These are phyloP conservation scores for Calonectria hawksworthii DNA, from an alignment of 2,329 filamentous ascomycete species.

Conservation along the genomic window DNA sequence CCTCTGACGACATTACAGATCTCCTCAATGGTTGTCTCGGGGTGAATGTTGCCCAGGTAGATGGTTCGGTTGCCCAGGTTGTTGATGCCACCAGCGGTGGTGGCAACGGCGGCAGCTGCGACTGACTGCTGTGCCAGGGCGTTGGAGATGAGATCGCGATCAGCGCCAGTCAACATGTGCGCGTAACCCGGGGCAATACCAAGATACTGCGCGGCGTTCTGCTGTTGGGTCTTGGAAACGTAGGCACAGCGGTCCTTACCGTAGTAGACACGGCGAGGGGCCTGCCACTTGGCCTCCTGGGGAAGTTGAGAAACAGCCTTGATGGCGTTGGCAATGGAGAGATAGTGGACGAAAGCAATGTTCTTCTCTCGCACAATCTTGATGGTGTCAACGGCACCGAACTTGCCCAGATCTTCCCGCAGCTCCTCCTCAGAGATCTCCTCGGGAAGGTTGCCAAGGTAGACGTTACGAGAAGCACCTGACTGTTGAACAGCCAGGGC, in stretches of 20 bases:
- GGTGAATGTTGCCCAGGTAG: constrained; percentile 98
- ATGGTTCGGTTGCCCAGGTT: constrained; percentile 98
- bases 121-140: constrained; percentile 98
- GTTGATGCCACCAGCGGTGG: constrained; percentile 95
- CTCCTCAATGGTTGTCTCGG: constrained; percentile 98
- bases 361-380: constrained; percentile 98
- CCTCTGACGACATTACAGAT: constrained; percentile 99
- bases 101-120: constrained; percentile 95
- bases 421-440: constrained; percentile 93
- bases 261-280: constrained; percentile 96
- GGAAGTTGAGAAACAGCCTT: constrained; percentile 97
- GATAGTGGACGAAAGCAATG: constrained; percentile 97
- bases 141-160: constrained; percentile 96
- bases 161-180: constrained; percentile 94
- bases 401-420: constrained; percentile 95
- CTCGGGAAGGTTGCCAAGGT: constrained; percentile 92
- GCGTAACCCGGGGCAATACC: constrained; percentile 97
- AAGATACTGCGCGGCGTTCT: constrained; percentile 97
- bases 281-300: constrained; percentile 96
- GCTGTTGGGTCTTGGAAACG: constrained; percentile 99
- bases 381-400: constrained; percentile 95
- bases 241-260: constrained; percentile 99
- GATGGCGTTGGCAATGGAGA: constrained; percentile 98
- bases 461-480: constrained; percentile 96
- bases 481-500: constrained; percentile 98